phyloP scores from a whole-genome alignment of 2,329 filamentous ascomycete species.

The Ploettnerulaceae sp. region DNA sequence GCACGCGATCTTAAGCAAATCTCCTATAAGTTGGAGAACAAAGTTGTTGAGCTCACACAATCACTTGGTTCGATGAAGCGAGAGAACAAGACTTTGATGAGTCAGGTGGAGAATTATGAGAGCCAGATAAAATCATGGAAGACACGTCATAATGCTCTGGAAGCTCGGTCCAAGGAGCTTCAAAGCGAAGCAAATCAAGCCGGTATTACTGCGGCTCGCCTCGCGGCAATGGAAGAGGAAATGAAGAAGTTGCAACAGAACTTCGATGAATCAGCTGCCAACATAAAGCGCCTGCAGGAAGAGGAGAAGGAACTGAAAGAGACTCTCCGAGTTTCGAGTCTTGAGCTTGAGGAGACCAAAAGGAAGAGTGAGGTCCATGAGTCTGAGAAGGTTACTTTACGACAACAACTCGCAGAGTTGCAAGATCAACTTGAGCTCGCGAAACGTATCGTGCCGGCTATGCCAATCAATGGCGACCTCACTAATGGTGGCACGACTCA shows the following conservation, averaged over 20 bases:
- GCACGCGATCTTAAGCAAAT: conserved; percentile 98
- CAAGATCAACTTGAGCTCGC: conserved; percentile 90
- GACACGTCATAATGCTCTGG: conserved; percentile 82
- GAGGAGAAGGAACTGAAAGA: conserved; percentile 85
- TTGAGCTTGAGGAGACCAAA: conserved; percentile 76
- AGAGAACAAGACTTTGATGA: conserved; percentile 85
- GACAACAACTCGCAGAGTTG: conserved; percentile 83
- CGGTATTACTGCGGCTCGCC: conserved; percentile 85
- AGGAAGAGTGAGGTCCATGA: conserved; percentile 72
- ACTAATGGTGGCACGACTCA: conserved; percentile 57
- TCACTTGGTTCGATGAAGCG: conserved; percentile 86
- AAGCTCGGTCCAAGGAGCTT: conserved; percentile 85
- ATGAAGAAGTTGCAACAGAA: conserved; percentile 86
- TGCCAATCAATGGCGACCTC: conserved; percentile 66
- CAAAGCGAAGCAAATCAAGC: conserved; percentile 97
- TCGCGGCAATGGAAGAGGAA: conserved; percentile 90
- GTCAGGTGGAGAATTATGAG: conserved; percentile 93
- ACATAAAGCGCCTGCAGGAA: conserved; percentile 90
- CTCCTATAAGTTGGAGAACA: conserved; percentile 98
- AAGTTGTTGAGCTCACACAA: conserved; percentile 97
- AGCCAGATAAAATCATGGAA: conserved; percentile 95
- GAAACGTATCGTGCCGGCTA: conserved; percentile 55
- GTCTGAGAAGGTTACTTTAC: conserved; percentile 76
- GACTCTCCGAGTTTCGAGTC: conserved; percentile 70
- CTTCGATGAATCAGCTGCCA: conserved; percentile 85